Conservation (phyloP, 345 rosid species). For the Eucalyptus erythrocorys region DNA sequence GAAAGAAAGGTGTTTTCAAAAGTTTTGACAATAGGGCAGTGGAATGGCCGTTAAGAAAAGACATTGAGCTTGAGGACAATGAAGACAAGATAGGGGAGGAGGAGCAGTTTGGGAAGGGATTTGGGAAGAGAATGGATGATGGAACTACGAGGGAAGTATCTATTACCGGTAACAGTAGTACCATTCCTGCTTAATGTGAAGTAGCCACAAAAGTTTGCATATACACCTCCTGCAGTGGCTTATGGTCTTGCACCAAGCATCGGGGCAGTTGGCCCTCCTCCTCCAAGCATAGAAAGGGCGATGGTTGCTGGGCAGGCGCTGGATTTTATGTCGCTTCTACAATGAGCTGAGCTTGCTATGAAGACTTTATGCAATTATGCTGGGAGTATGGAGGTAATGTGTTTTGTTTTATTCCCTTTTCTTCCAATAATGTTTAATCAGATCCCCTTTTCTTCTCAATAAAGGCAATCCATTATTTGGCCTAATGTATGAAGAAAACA, state of each 20-base stretch:
- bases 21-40: conserved; percentile 19
- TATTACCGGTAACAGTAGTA: neutral
- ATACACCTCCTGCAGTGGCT: conserved; percentile 1
- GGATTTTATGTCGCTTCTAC: conserved; percentile 45
- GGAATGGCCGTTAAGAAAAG: neutral
- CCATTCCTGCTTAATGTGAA: conserved; percentile 2
- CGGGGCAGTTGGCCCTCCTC: conserved; percentile 2
- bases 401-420: neutral
- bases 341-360: conserved; percentile 57
- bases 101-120: conserved; percentile 71
- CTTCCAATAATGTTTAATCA: neutral
- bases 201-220: conserved; percentile 10
- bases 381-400: conserved; percentile 49
- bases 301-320: conserved; percentile 13
- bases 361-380: conserved; percentile 48
- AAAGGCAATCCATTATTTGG: neutral
- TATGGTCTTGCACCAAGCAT: conserved; percentile 2
- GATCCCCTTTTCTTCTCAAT: neutral
- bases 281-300: conserved; percentile 37
- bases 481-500: neutral
- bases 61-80: conserved; percentile 1
- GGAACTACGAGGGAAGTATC: conserved; percentile 13
- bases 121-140: conserved; percentile 77
- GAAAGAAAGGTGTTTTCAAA: conserved; percentile 56
- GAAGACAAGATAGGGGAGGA: conserved; percentile 88